Evolutionary conservation across 75 land plant genomes (phyloP), one percentile per base, ranked within the genome.

Genomic region (Larix kaempferi): DNA sequence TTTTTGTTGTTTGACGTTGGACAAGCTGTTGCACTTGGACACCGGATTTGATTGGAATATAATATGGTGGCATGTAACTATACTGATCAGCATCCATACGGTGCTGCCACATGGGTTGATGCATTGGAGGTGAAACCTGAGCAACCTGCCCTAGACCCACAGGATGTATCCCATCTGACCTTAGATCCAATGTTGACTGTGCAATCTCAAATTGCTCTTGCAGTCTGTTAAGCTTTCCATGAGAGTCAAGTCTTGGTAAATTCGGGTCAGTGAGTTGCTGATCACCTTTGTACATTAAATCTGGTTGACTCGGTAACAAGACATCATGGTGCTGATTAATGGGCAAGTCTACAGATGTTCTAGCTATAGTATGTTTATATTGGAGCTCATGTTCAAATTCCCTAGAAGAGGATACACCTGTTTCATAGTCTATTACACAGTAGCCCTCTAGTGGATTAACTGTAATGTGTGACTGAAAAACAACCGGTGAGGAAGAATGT

Each of bases 401-500:
- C 19, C 19, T 33, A 74, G 72, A 62, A 58, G 22, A 63, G 41
- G 67, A 67, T 14, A 82, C 80, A 78, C 35, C 77, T 59, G 49
- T 55, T 57, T 67, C 78, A 77, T 52, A 37, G 26, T 25, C 78
- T 66, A 3, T 59, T 58, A 23, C 56, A 37, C 27, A 25, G 57
- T 41, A 58, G 62, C 66, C 55, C 27, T 73, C 71, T 39, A 62
- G 23, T 16, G 22, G 19, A 56, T 35, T 62, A 25, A 44, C 39
- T 71, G 16, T 55, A 21, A 59, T 11, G 23, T 56, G 25, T 59
- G 76, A 77, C 12, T 82, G 64, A 55, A 52, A 66, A 5, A 39
- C 57, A 71, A 35, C 41, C 63, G 79, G 79, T 52, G 69, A 58
- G 72, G 83, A 55, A 71, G 15, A 26, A 75, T 56, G 22, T 57